A percentile compares a stretch with the other conserved stretches of the same genome.
Evolutionary conservation across 2,329 filamentous ascomycete species (phyloP).

Genomic region (Colletotrichum tamarilloi): DNA sequence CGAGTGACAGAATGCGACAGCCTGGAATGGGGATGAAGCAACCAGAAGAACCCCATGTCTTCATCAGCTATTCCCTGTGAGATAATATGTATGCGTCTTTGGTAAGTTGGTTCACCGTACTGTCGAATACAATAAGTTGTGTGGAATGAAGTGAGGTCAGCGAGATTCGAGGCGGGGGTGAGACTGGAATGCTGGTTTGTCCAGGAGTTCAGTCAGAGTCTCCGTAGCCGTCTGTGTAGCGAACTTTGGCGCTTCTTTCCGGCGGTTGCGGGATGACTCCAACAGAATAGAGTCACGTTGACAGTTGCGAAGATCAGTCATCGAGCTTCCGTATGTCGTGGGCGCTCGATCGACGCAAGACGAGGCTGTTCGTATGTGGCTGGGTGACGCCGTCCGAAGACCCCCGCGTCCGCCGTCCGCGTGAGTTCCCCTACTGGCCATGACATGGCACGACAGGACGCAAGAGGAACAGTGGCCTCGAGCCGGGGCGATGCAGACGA

Average conservation of each 20-base stretch:
- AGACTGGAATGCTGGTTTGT: not conserved
- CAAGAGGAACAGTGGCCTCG: conserved; percentile 4
- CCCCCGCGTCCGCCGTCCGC: conserved; percentile 5
- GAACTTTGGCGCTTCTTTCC: not conserved
- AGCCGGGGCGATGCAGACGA: not conserved
- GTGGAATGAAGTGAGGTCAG: not conserved
- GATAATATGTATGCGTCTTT: too few relatives aligned
- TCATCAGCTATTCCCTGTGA: too few relatives aligned
- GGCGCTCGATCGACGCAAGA: not conserved
- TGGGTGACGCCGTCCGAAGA: not conserved
- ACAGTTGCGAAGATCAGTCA: not conserved
- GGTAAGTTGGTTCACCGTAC: not conserved
- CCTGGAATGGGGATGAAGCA: not conserved
- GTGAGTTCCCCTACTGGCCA: conserved; percentile 1
- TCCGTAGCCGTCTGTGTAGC: too few relatives aligned
- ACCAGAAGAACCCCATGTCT: not conserved
- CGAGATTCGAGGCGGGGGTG: not conserved
- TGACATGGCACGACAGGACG: not conserved
- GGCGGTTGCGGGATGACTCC: not conserved
- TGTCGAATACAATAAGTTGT: not conserved
- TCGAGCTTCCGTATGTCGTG: not conserved
- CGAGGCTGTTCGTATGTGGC: not conserved
- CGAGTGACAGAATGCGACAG: not conserved
- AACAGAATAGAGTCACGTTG: not conserved
- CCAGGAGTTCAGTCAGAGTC: not conserved